A percentile compares a stretch with the other conserved stretches of the same genome.
phyloP scores from a whole-genome alignment of 441 rosid genomes.

The Isatis lusitanica region DNA sequence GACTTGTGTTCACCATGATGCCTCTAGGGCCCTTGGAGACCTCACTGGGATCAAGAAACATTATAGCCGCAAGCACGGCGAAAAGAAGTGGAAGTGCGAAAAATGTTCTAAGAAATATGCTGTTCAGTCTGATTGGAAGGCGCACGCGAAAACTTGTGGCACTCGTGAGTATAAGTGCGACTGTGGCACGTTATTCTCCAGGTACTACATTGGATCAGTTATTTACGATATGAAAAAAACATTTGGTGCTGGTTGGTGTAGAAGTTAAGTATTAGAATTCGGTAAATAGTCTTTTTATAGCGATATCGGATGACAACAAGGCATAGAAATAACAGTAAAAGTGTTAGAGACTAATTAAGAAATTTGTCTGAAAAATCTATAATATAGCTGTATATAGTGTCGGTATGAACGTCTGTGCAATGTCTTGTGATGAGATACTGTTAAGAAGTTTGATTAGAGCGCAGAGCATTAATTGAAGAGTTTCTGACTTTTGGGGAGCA shows the following conservation, averaged over 20 bases:
- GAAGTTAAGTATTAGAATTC: slow-evolving; percentile 5
- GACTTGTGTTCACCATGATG: slow-evolving; percentile 84
- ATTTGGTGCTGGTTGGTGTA: slow-evolving; percentile 4
- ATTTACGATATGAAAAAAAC: not conserved
- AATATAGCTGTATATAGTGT: slow-evolving; percentile 11
- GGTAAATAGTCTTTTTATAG: not conserved
- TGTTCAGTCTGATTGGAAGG: slow-evolving; percentile 92
- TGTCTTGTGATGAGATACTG: slow-evolving; percentile 23
- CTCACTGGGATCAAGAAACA: slow-evolving; percentile 93
- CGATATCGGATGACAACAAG: not conserved
- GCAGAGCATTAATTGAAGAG: slow-evolving; percentile 35
- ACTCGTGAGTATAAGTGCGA: slow-evolving; percentile 90
- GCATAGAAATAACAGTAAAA: not conserved
- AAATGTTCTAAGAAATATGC: slow-evolving; percentile 90
- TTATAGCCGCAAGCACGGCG: slow-evolving; percentile 85
- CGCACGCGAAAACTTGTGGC: slow-evolving; percentile 88
- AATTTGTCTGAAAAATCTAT: slow-evolving; percentile 5
- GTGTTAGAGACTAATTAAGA: not conserved
- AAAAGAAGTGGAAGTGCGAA: slow-evolving; percentile 94
- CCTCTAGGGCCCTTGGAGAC: slow-evolving; percentile 84
- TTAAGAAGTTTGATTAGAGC: slow-evolving; percentile 11
- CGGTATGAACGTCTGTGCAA: slow-evolving; percentile 25
- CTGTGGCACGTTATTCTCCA: slow-evolving; percentile 88
- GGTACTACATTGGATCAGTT: slow-evolving; percentile 40
- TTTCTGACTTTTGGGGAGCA: slow-evolving; percentile 25